Evolutionary conservation across 164 flowering plant species (phyloP).

Genomic region (Buxus sempervirens): DNA sequence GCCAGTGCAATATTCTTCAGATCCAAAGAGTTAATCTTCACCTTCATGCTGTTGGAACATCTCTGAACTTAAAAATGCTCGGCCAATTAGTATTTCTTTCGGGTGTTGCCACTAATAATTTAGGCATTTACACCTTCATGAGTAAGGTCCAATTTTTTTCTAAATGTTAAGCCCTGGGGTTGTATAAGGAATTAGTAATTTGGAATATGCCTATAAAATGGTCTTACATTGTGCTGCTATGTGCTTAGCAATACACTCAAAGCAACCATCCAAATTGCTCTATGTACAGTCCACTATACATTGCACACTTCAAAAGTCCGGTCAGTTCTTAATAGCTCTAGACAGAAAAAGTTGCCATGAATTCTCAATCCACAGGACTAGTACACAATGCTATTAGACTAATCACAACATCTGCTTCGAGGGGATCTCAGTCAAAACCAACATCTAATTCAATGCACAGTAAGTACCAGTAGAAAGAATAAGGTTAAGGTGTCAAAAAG

Average conservation of each 20-base stretch:
- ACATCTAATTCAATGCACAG: background rate
- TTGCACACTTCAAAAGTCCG: background rate
- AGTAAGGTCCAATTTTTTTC: no score
- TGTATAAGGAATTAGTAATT: no score
- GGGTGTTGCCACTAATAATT: no score
- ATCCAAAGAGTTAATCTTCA: no score
- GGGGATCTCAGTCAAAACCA: background rate
- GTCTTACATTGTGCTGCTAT: background rate
- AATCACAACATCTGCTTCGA: background rate
- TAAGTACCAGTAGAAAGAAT: background rate
- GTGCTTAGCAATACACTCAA: background rate
- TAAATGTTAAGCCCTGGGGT: no score
- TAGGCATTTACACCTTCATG: no score
- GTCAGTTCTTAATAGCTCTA: background rate
- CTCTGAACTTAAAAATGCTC: no score
- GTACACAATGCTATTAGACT: background rate
- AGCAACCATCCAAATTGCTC: background rate
- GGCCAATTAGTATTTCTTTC: no score
- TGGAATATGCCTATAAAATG: no score
- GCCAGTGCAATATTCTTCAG: no score
- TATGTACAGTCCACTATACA: no score
- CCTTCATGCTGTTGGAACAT: no score
- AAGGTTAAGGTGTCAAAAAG: background rate
- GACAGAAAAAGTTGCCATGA: background rate
- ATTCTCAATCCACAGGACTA: background rate